Evolutionary conservation across 306 rosid genomes (phyloP), one percentile per base, ranked within the genome.

Genomic region (Arachis stenosperma): DNA sequence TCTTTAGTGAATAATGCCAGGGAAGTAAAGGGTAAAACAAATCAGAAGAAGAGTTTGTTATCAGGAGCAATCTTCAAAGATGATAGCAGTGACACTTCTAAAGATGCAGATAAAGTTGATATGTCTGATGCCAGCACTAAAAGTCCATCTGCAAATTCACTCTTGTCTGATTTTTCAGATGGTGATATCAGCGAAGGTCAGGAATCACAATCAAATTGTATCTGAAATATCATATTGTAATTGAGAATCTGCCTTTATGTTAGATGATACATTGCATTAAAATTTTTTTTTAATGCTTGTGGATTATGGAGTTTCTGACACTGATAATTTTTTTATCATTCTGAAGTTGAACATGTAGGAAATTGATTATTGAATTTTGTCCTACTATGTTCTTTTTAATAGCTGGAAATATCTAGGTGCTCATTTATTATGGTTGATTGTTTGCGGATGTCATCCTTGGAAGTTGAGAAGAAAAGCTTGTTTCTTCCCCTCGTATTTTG

Each of bases 121-220:
- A 77, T 69, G 74, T 88, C 92, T 13, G 87, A 78, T 84, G 79
- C 80, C 65, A 91, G 90, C 86, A 84, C 89, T 50, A 78, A 72
- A 74, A 75, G 85, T 73, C 91, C 90, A 46, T 87, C 95, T 47
- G 85, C 84, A 73, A 69, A 73, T 74, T 86, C 94, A 33, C 68
- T 80, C 13, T 65, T 83, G 27, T 85, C 91, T 41, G 86, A 84
- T 79, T 87, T 59, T 80, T 85, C 94, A 30, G 98, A 89, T 29
- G 92, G 80, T 67, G 87, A 85, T 75, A 88, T 88, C 82, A 87
- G 85, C 57, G 75, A 88, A 71, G 88, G 76, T 78, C 64, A 65
- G 77, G 71, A 62, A 72, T 74, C 82, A 47, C 79, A 74, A 30
- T 72, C 33, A 58, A 65, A 44, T 58, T 85, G 88, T 77, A 84